Conservation (phyloP, 192 early-diverging fungal genomes). For the Piromyces sp. region DNA sequence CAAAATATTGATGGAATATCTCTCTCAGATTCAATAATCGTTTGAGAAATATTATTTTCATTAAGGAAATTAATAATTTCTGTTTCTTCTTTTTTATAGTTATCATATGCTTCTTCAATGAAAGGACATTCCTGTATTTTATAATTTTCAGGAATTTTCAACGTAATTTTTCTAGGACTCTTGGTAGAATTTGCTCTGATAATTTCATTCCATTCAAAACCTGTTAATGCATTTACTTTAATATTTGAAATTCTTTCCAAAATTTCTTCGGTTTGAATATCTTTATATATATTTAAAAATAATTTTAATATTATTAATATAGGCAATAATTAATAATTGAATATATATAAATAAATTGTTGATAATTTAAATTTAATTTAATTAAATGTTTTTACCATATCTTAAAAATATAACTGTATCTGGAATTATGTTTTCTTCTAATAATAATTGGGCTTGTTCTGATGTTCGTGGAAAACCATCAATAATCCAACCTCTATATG, state of each 20-base stretch:
- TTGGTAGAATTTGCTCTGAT: neutral
- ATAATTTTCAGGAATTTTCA: neutral
- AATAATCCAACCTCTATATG: constrained; percentile 22
- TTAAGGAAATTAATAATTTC: neutral
- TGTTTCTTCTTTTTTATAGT: neutral
- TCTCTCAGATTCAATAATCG: neutral
- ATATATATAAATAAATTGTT: too few species aligned
- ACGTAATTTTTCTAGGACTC: neutral
- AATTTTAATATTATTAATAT: too few species aligned
- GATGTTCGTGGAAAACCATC: constrained; percentile 30
- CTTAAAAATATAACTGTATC: neutral
- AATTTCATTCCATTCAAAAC: neutral
- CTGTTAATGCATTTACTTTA: neutral
- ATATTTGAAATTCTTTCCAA: neutral
- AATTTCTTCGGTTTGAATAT: neutral
- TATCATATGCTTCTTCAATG: neutral
- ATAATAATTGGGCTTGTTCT: constrained; percentile 17
- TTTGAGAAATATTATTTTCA: neutral
- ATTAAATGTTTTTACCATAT: neutral
- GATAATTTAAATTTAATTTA: too few species aligned
- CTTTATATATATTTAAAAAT: neutral
- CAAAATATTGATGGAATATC: neutral
- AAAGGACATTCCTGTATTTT: neutral
- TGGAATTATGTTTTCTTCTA: constrained; percentile 19
- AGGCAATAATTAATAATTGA: too few species aligned